Base-by-base conservation (phyloP, 2,329 filamentous ascomycete species). In the Macrophomina tecta region DNA sequence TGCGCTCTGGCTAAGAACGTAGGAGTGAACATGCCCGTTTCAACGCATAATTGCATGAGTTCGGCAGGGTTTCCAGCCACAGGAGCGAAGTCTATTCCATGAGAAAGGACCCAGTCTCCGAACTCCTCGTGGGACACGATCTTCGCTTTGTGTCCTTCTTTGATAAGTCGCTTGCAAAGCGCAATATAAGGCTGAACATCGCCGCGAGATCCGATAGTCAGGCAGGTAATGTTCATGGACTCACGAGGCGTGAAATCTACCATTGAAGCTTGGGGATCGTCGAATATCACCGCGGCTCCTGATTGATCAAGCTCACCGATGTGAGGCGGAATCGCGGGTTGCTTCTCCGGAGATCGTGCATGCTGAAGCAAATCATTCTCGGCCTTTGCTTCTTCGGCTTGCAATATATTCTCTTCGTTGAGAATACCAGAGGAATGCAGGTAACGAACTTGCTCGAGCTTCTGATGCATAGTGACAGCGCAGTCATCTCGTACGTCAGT, bases 161-260 rank as follows among this genome's bases (percentile, higher is more conserved):
- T 91, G 49, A 96, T 79, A 1, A 99, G 82, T 0, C 92, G 93
- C 75, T 97, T 97, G 81, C 95, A 97, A 0, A 99, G 83, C 0
- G 95, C 93, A 76, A 99, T 98, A 76, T 98, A 99, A 0, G 95
- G 95, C 77, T 99, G 95, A 4, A 99, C 94, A 76, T 99, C 95
- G 30, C 95, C 95, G 68, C 95, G 87, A 12, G 94, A 97, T 16
- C 95, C 95, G 69, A 99, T 99, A 0, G 95, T 99, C 45, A 99
- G 82, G 76, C 95, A 99, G 1, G 94, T 97, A 68, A 99, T 91
- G 23, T 85, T 89, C 76, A 99, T 82, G 2, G 94, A 84, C 71
- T 92, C 85, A 1, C 88, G 81, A 0, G 95, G 94, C 78, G 97
- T 97, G 81, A 97, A 97, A 71, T 95, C 93, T 69, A 97, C 85